Evolutionary conservation across 78 protist genomes (phyloP).

Genomic region (Pigoraptor vietnamica): DNA sequence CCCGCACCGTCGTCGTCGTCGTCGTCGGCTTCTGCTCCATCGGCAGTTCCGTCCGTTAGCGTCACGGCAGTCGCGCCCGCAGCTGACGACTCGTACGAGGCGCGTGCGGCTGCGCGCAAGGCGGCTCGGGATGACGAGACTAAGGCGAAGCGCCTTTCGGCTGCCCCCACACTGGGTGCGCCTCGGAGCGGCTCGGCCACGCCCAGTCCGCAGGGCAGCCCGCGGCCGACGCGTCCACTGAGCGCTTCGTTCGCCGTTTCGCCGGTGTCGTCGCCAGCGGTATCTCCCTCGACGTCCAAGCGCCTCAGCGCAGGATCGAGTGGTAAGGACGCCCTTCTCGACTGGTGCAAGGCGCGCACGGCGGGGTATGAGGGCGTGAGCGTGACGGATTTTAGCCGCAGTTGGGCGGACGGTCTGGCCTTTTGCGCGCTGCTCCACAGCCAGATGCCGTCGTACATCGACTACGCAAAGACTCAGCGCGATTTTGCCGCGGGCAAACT

Average conservation of each 20-base stretch:
- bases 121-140: not conserved
- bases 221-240: not conserved
- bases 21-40: no score
- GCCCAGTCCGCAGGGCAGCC: not conserved
- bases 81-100: not conserved
- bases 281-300: not conserved
- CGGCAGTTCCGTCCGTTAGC: not conserved
- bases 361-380: slow-evolving; percentile 38
- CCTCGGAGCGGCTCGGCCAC: not conserved
- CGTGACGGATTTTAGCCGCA: slow-evolving; percentile 55
- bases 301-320: not conserved
- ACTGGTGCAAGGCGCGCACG: slow-evolving; percentile 52
- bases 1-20: no score
- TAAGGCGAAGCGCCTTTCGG: not conserved
- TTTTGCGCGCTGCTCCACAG: slow-evolving; percentile 5
- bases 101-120: not conserved
- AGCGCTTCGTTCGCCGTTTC: not conserved
- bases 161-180: not conserved
- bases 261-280: not conserved
- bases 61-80: not conserved
- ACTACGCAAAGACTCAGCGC: not conserved
- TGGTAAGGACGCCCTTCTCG: slow-evolving; percentile 32
- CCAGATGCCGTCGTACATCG: not conserved
- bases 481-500: not conserved
- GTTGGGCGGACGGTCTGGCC: slow-evolving; percentile 58